Evolutionary conservation across 2,329 filamentous ascomycete species (phyloP).

Genomic region (Ophiostoma himal-ulmi): DNA sequence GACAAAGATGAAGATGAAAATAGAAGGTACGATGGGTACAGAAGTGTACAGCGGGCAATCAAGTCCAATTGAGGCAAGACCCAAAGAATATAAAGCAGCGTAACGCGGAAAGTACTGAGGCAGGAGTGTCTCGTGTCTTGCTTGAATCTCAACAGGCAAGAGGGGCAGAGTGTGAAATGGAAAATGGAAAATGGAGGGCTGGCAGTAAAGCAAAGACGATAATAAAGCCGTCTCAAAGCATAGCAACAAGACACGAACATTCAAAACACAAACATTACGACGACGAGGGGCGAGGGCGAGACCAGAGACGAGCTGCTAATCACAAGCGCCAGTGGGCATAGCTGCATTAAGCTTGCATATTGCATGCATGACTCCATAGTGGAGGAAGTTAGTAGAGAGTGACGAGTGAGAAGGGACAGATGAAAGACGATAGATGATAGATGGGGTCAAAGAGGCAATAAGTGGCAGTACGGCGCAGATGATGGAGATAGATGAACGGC

Average conservation of each 20-base stretch:
- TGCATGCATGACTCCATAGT: slow-evolving; percentile 10
- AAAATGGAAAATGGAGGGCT: not conserved
- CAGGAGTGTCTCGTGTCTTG: not conserved
- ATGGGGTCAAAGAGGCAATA: not conserved
- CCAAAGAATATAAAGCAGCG: not conserved
- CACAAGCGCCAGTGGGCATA: slow-evolving; percentile 4
- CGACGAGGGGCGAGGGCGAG: not conserved
- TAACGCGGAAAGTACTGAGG: not conserved
- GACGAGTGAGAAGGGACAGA: not conserved
- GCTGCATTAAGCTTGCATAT: slow-evolving; percentile 13
- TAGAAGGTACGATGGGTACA: not conserved
- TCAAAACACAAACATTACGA: not conserved
- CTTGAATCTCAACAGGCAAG: not conserved
- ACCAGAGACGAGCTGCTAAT: not conserved
- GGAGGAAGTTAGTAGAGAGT: not conserved
- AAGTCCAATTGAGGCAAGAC: not conserved
- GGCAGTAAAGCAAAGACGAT: not conserved
- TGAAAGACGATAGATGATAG: not conserved
- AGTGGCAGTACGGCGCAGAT: too few relatives aligned
- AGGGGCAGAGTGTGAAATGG: not conserved
- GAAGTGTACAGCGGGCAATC: not conserved
- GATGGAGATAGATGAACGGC: not conserved
- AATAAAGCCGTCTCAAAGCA: not conserved
- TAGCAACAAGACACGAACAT: not conserved
- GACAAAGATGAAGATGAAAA: not conserved